Evolutionary conservation across 106 monocot genomes (phyloP), one percentile per base, ranked within the genome.

Genomic region (Allium sativum): DNA sequence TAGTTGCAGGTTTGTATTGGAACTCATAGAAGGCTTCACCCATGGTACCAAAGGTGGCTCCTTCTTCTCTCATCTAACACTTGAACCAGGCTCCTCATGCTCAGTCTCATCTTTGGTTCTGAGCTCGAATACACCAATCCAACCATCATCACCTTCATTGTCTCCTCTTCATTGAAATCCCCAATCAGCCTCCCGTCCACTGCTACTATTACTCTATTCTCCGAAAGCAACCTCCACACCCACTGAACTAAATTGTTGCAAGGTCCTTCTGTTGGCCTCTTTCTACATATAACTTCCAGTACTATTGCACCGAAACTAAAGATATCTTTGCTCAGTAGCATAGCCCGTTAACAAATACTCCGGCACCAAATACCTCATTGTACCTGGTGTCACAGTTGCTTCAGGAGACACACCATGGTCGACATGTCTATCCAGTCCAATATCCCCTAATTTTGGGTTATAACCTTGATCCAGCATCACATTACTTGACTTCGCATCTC

Each of bases 401-500:
- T 78, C 93, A 31, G 93, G 85, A 6, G 89, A 85, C 56, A 75
- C 73, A 48, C 74, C 85, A 62, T 89, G 93, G 56, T 89, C 89
- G 8, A 80, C 77, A 66, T 94, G 93, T 6, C 93, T 79, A n/a
- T 89, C 93, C 45, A 94, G 80, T 9, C 93, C 89, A 65, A 94
- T 89, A 66, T 94, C 93, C 6, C 93, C 93, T 40, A 94, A 83
- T 11, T 89, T 65, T 10, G 89, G 78, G n/a, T 82, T 80, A 76
- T 77, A 94, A 44, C 68, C 86, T 70, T 89, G 85, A 72, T 86
- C 93, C 40, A 94, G 85, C 93, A 94, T 89, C 13, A 94, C 76
- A 70, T 94, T 94, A 74, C 93, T 94, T 15, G 93, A 94, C 65
- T 94, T 94, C 62, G 89, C 86, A 58, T 94, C 93, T 11, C 89